A percentile compares a stretch with the other conserved stretches of the same genome.
Evolutionary conservation across 345 rosid genomes (phyloP).

Genomic region (Diplotaxis tenuifolia): DNA sequence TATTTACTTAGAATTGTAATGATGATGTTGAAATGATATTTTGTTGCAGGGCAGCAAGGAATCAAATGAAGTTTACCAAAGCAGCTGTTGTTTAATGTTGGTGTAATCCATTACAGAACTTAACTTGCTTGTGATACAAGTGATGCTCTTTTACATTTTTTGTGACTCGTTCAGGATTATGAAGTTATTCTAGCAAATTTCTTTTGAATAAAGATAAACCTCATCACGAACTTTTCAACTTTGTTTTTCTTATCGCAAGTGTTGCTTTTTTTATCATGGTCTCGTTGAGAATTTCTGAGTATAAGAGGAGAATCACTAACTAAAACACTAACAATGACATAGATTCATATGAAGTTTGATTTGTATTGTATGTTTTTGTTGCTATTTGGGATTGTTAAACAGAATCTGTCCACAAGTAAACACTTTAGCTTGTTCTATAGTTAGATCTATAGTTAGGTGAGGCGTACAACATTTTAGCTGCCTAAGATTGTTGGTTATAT

Average conservation of each 20-base stretch:
- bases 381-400: neutral
- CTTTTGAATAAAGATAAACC: slow-evolving; percentile 17
- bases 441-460: no score
- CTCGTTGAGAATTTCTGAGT: neutral
- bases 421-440: no score
- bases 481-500: no score
- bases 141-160: neutral
- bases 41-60: slow-evolving; percentile 22
- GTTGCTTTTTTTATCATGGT: neutral
- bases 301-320: no score
- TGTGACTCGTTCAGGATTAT: neutral
- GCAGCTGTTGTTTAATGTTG: no score
- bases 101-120: neutral
- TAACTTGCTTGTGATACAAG: slow-evolving; percentile 6
- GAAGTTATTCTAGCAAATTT: neutral
- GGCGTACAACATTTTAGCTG: no score
- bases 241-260: neutral
- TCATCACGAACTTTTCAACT: neutral
- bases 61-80: neutral
- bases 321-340: neutral
- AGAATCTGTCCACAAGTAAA: neutral
- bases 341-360: neutral
- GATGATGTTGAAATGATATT: no score
- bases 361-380: no score
- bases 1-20: neutral